Base-by-base conservation (phyloP, 2,329 filamentous ascomycete genomes). In the Triangularia setosa region DNA sequence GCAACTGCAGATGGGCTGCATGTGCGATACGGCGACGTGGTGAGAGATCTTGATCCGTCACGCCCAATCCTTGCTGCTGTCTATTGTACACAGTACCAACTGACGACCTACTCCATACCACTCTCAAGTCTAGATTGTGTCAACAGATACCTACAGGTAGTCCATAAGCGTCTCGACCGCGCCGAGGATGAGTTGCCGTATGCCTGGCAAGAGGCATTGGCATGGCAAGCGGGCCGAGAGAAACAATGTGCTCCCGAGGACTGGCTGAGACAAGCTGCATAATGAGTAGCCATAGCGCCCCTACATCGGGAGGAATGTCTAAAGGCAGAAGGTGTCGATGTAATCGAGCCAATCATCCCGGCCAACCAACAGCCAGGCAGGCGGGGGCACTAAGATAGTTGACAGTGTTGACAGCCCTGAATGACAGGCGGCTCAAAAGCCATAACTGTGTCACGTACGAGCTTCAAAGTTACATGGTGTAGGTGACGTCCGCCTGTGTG, bases 371-470 rank as follows among this genome's bases (percentile, higher is more conserved):
- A 21, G 21, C 40, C 40, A 21, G 40, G 40, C 21, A 48, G 40
- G 40, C 21, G 40, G 40, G 4, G 8, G 18, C n/a, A 48, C 40
- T 48, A 48, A 18, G 11, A 48, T 21, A 21, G 40, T 21, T 48
- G 40, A 48, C 40, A 23, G 40, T 23, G 54, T 30, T 16, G 40
- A 16, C 30, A 54, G 62, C 44, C 57, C 30, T 33, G 30, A 12
- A 33, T 33, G 30, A 33, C 25, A 54, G 62, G 58, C 57, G 40
- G 21, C 57, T 60, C 58, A 58, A n/a, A n/a, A n/a, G 40, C 40
- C 40, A 21, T 48, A n/a, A n/a, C 40, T 5, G 40, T 48, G 40
- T 48, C 40, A 48, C 40, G n/a, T 11, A 5, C n/a, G 18, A 44
- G n/a, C n/a, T 44, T 6, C 35, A 44, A 44, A 14, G 35, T 44